A percentile compares a stretch with the other conserved stretches of the same genome.
Evolutionary conservation across 352 stramenopile genomes (phyloP).

Genomic region (Phytophthora europaea): DNA sequence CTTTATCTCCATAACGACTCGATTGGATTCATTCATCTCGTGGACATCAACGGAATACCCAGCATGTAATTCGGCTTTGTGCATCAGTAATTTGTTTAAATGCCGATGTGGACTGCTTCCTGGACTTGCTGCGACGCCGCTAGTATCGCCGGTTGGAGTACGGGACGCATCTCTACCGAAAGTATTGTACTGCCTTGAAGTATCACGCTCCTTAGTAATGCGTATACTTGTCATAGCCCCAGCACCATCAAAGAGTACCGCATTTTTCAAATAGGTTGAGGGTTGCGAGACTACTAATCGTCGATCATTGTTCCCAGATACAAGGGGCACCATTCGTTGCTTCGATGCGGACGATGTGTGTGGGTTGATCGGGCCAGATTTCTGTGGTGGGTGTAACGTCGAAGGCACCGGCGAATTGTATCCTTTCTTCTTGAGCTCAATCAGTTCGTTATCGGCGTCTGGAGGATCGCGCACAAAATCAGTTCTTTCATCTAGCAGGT

Average conservation of each 20-base stretch:
- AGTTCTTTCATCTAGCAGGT: conserved; percentile 54
- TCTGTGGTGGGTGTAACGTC: conserved; percentile 11
- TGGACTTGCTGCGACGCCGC: background rate
- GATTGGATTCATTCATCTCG: conserved; percentile 55
- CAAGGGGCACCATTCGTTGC: conserved; percentile 21
- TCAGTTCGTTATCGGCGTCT: conserved; percentile 11
- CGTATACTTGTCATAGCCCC: conserved; percentile 43
- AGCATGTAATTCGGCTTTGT: conserved; percentile 19
- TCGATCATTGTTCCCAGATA: conserved; percentile 22
- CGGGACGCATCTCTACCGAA: background rate
- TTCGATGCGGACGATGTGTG: background rate
- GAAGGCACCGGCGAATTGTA: conserved; percentile 19
- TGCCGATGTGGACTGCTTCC: conserved; percentile 28
- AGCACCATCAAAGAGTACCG: conserved; percentile 48
- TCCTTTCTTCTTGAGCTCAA: conserved; percentile 23
- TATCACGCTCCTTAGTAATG: conserved; percentile 39
- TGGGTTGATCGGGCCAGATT: conserved; percentile 2
- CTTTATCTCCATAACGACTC: conserved; percentile 81
- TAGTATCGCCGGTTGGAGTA: conserved; percentile 12
- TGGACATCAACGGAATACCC: conserved; percentile 27
- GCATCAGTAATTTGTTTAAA: conserved; percentile 25
- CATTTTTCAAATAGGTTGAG: conserved; percentile 39
- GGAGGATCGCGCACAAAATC: conserved; percentile 40
- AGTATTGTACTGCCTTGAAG: conserved; percentile 31
- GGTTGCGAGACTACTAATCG: conserved; percentile 16